These are phyloP conservation scores for Trichocladium antarcticum DNA, from an alignment of 495 filamentous ascomycete species.

Conservation along the genomic window DNA sequence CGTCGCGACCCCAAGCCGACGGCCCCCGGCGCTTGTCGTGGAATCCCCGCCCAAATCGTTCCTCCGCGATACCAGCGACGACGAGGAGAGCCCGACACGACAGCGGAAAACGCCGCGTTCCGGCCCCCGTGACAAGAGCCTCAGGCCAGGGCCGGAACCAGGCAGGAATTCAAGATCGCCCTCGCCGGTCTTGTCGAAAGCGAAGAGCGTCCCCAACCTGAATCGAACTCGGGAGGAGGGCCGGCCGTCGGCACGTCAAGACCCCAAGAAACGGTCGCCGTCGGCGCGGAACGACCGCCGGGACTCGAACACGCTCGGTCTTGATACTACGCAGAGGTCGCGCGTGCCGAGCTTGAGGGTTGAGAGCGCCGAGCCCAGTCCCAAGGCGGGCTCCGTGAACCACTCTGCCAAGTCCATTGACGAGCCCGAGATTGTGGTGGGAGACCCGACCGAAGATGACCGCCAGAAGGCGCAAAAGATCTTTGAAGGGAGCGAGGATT, in stretches of 20 bases:
- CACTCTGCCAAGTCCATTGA: conserved; percentile 34
- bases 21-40: conserved; percentile 3
- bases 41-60: conserved; percentile 26
- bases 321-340: conserved; percentile 37
- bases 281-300: conserved; percentile 31
- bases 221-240: conserved; percentile 12
- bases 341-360: conserved; percentile 33
- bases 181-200: conserved; percentile 26
- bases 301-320: conserved; percentile 27
- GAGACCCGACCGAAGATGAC: conserved; percentile 52
- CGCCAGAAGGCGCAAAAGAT: conserved; percentile 67
- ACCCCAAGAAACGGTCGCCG: conserved; percentile 8
- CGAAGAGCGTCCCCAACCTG: conserved; percentile 27
- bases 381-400: conserved; percentile 14
- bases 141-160: conserved; percentile 13
- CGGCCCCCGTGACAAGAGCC: conserved; percentile 8
- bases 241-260: conserved; percentile 9
- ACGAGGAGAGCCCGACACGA: conserved; percentile 25
- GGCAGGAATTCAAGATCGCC: conserved; percentile 18
- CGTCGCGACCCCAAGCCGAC: conserved; percentile 16
- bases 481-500: conserved; percentile 74
- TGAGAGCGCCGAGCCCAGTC: conserved; percentile 24
- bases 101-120: conserved; percentile 10
- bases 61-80: conserved; percentile 30
- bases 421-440: conserved; percentile 37